These are phyloP conservation scores for Lophium mytilinum DNA, from an alignment of 495 filamentous ascomycete genomes.

Conservation along the genomic window DNA sequence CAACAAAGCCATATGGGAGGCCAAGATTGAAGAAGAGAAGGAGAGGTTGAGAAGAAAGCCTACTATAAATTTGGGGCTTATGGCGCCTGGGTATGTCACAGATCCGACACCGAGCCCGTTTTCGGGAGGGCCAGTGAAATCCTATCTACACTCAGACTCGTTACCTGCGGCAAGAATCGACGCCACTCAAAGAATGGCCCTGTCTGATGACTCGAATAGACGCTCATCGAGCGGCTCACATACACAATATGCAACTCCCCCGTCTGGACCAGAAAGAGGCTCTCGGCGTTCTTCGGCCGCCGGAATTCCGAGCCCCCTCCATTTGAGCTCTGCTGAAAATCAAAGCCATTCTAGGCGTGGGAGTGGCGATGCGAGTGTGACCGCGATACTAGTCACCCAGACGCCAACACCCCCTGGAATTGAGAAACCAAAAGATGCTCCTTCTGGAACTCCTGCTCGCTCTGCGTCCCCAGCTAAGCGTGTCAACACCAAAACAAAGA, in stretches of 20 bases:
- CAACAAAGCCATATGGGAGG: conserved; percentile 68
- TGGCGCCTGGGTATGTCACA: conserved; percentile 1
- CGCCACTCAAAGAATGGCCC: neutral
- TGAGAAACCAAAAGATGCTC: conserved; percentile 2
- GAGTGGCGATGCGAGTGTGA: conserved; percentile 23
- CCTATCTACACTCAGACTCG: neutral
- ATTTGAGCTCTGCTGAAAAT: conserved; percentile 3
- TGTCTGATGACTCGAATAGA: neutral
- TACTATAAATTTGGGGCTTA: conserved; percentile 2
- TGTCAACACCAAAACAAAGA: conserved; percentile 17
- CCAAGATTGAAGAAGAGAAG: conserved; percentile 50
- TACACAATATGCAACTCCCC: neutral
- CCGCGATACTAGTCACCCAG: conserved; percentile 22
- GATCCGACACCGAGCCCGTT: conserved; percentile 20
- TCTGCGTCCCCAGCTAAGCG: conserved; percentile 6
- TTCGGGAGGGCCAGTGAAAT: conserved; percentile 10
- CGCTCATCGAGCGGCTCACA: conserved; percentile 14
- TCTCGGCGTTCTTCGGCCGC: conserved; percentile 19
- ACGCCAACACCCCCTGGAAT: conserved; percentile 5
- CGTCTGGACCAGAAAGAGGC: conserved; percentile 12
- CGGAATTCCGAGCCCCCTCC: neutral
- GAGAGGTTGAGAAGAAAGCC: conserved; percentile 10
- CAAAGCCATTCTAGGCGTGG: conserved; percentile 23
- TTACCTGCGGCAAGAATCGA: neutral
- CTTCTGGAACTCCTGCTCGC: neutral